phyloP scores from a whole-genome alignment of 1,139 yeast species.

The Magnusiomyces tetraspermus region DNA sequence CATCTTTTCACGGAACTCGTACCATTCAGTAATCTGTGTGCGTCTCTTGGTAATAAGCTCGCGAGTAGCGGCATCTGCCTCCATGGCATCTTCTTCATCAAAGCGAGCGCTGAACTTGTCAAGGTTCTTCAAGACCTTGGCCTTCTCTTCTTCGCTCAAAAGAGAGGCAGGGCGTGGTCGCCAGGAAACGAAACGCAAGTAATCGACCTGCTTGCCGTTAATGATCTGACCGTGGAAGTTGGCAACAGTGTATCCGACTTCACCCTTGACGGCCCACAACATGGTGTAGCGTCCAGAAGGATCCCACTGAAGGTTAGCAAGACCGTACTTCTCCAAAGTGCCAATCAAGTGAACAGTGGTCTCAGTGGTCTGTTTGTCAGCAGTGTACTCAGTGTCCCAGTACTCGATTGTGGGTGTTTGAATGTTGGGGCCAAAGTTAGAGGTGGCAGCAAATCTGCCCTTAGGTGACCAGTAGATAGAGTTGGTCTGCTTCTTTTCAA shows the following conservation, averaged over 20 bases:
- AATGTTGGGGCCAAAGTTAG: slow-evolving; percentile 52
- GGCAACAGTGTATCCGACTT: slow-evolving; percentile 82
- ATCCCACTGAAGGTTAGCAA: slow-evolving; percentile 89
- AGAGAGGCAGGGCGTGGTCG: slow-evolving; percentile 90
- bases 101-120: slow-evolving; percentile 86
- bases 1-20: slow-evolving; percentile 57
- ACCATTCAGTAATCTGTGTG: slow-evolving; percentile 79
- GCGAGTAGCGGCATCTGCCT: slow-evolving; percentile 85
- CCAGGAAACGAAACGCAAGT: slow-evolving; percentile 88
- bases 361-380: slow-evolving; percentile 52
- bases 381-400: slow-evolving; percentile 59
- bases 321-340: slow-evolving; percentile 59
- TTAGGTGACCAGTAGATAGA: slow-evolving; percentile 83
- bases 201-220: slow-evolving; percentile 69
- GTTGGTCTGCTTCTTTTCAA: slow-evolving; percentile 60
- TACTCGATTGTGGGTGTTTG: slow-evolving; percentile 55
- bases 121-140: slow-evolving; percentile 84
- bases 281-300: slow-evolving; percentile 88
- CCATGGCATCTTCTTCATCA: slow-evolving; percentile 95
- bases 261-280: slow-evolving; percentile 72
- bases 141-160: slow-evolving; percentile 67
- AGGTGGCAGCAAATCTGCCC: slow-evolving; percentile 80
- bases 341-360: slow-evolving; percentile 58
- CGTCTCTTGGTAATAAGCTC: slow-evolving; percentile 84
- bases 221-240: slow-evolving; percentile 73